phyloP scores from a whole-genome alignment of 129 eudicot genomes.

The sunflower (Helianthus annuus) region DNA sequence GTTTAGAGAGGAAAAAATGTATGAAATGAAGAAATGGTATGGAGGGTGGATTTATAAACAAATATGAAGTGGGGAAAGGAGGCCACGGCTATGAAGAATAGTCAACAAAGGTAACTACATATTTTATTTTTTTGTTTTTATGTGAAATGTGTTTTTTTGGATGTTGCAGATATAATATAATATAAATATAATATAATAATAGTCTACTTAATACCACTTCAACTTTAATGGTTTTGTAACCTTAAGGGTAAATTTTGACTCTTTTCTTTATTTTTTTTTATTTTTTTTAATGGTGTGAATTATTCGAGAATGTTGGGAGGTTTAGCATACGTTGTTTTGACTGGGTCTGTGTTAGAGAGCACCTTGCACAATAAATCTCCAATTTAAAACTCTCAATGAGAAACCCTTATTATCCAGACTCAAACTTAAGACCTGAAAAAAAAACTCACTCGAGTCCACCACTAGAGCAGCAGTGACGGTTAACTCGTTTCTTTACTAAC shows the following conservation, averaged over 20 bases:
- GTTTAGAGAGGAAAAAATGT: conserved; percentile 19
- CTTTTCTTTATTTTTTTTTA: too few relatives aligned
- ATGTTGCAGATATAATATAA: not conserved
- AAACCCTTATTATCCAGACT: too few relatives aligned
- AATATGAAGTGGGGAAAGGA: not conserved
- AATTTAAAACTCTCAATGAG: too few relatives aligned
- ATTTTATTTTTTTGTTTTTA: not conserved
- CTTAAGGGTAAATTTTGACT: conserved; percentile 22
- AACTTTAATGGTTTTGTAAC: not conserved
- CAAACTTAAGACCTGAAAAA: too few relatives aligned
- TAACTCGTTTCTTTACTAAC: too few relatives aligned
- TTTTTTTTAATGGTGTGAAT: too few relatives aligned
- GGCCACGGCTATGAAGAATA: conserved; percentile 19
- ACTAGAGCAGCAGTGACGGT: too few relatives aligned
- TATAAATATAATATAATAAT: not conserved
- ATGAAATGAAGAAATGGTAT: conserved; percentile 29
- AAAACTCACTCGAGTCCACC: too few relatives aligned
- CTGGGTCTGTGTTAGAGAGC: too few relatives aligned
- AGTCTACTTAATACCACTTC: conserved; percentile 14
- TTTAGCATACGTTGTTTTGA: too few relatives aligned
- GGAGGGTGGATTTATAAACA: conserved; percentile 32
- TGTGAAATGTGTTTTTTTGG: conserved; percentile 14
- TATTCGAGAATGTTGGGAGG: too few relatives aligned
- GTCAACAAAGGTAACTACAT: conserved; percentile 30
- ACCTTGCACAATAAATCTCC: too few relatives aligned